Conservation (phyloP, 129 eudicot genomes). For the Centella asiatica region DNA sequence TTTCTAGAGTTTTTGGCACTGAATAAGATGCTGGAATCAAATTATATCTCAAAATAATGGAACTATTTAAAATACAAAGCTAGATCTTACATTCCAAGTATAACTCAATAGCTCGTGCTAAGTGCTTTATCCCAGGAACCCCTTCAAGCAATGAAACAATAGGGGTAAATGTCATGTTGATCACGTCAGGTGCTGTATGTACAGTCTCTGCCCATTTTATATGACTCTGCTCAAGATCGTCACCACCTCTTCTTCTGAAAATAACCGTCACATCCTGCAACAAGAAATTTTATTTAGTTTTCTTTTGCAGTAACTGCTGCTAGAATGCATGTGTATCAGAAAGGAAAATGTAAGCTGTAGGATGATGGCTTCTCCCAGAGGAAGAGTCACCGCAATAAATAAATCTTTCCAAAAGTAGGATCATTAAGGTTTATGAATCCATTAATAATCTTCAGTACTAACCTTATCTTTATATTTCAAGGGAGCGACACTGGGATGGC, state of each 20-base stretch:
- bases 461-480: constrained; percentile 91
- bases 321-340: neutral
- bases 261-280: constrained; percentile 84
- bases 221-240: constrained; percentile 87
- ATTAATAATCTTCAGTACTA: constrained; percentile 2
- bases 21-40: neutral
- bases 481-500: constrained; percentile 54
- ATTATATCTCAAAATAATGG: neutral
- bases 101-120: constrained; percentile 77
- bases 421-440: neutral
- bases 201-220: constrained; percentile 80
- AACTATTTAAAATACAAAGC: neutral
- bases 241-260: constrained; percentile 89
- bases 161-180: constrained; percentile 82
- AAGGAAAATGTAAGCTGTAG: neutral
- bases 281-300: neutral
- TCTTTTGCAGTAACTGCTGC: neutral
- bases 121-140: constrained; percentile 69
- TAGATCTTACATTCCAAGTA: constrained; percentile 74
- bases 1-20: no score
- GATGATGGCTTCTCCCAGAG: neutral
- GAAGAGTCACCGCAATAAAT: neutral
- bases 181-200: constrained; percentile 76
- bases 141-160: constrained; percentile 80
- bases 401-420: neutral